Evolutionary conservation across 352 stramenopile species (phyloP).

Genomic region (Phytophthora hibernalis): DNA sequence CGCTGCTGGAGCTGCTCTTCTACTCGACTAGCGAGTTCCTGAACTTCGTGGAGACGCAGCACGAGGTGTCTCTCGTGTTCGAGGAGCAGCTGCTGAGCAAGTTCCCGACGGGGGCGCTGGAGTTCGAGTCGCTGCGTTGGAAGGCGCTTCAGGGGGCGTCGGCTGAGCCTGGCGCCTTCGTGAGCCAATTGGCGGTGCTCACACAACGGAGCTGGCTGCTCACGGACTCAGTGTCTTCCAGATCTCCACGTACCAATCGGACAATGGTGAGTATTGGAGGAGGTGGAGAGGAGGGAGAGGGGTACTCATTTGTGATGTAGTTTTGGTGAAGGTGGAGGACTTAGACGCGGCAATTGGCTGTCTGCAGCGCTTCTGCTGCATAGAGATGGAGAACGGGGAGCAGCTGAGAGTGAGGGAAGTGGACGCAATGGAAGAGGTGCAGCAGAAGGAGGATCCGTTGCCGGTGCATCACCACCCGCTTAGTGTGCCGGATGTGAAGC

Average conservation of each 20-base stretch:
- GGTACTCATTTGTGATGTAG: constrained; percentile 26
- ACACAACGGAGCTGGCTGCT: constrained; percentile 57
- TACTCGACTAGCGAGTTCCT: constrained; percentile 49
- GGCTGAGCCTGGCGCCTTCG: constrained; percentile 56
- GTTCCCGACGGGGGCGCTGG: constrained; percentile 46
- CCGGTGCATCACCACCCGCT: constrained; percentile 57
- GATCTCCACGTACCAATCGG: constrained; percentile 78
- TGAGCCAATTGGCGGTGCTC: constrained; percentile 63
- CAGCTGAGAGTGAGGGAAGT: constrained; percentile 9
- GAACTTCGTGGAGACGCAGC: constrained; percentile 72
- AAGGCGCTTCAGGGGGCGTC: constrained; percentile 70
- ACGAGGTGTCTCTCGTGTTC: constrained; percentile 75
- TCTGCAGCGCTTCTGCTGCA: constrained; percentile 60
- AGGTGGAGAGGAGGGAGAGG: neutral
- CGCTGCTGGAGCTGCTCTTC: constrained; percentile 65
- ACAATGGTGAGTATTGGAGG: constrained; percentile 52
- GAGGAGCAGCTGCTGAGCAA: constrained; percentile 49
- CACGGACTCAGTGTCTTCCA: constrained; percentile 70
- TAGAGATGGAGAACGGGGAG: constrained; percentile 59
- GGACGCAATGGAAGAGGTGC: neutral
- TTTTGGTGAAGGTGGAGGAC: constrained; percentile 71
- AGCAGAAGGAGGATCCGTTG: constrained; percentile 27
- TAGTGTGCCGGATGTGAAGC: constrained; percentile 59
- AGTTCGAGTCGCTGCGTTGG: constrained; percentile 61
- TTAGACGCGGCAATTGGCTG: constrained; percentile 52